These are phyloP conservation scores for Medicago ruthenica DNA, from an alignment of 306 rosid species.

Conservation along the genomic window DNA sequence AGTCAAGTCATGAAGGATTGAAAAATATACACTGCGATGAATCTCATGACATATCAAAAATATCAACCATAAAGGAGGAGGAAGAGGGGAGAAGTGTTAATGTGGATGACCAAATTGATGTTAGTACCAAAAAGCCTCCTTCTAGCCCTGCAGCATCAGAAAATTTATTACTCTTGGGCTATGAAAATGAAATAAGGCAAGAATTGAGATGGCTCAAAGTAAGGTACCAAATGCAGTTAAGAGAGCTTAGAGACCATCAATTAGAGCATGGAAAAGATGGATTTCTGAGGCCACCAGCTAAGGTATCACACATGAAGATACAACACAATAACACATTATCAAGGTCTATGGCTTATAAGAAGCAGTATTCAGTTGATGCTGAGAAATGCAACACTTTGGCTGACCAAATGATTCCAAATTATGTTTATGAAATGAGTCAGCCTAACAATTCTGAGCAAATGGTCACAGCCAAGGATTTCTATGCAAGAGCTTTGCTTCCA, in stretches of 20 bases:
- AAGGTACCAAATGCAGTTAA: slow-evolving; percentile 87
- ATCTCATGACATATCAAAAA: slow-evolving; percentile 45
- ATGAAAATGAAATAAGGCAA: slow-evolving; percentile 88
- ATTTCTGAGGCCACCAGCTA: slow-evolving; percentile 35
- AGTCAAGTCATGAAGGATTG: slow-evolving; percentile 48
- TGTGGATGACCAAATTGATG: slow-evolving; percentile 48
- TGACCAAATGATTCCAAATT: slow-evolving; percentile 42
- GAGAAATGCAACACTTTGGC: slow-evolving; percentile 45
- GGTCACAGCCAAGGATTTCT: slow-evolving; percentile 70
- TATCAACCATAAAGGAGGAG: slow-evolving; percentile 47
- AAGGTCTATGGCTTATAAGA: slow-evolving; percentile 40
- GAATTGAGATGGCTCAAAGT: slow-evolving; percentile 99
- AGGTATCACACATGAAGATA: slow-evolving; percentile 39
- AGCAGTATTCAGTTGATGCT: slow-evolving; percentile 43
- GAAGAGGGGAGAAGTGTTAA: slow-evolving; percentile 53
- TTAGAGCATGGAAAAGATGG: slow-evolving; percentile 50
- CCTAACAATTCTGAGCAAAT: slow-evolving; percentile 56
- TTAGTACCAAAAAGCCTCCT: slow-evolving; percentile 45
- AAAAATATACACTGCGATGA: slow-evolving; percentile 55
- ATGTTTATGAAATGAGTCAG: slow-evolving; percentile 36
- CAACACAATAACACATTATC: slow-evolving; percentile 43
- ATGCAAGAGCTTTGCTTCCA: slow-evolving; percentile 64
- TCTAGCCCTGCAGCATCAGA: slow-evolving; percentile 41
- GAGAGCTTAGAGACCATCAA: slow-evolving; percentile 83
- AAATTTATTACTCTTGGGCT: slow-evolving; percentile 47